Conservation (phyloP, 2,329 filamentous ascomycete genomes). For the Colletotrichum tofieldiae region DNA sequence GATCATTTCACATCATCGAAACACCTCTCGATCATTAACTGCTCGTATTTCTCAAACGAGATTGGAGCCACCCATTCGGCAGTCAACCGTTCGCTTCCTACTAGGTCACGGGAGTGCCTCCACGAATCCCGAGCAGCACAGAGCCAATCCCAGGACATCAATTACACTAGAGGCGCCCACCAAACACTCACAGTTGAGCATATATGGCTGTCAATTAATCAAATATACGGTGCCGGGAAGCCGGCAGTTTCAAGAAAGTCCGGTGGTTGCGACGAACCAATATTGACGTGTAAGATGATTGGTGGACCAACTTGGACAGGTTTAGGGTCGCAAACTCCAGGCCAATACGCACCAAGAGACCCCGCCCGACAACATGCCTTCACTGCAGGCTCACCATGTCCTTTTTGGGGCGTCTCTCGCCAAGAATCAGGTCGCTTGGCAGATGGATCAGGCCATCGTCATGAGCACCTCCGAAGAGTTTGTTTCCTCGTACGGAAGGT, state of each 20-base stretch:
- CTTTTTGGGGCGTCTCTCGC: background rate
- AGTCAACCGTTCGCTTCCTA: background rate
- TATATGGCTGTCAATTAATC: background rate
- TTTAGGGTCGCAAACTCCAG: background rate
- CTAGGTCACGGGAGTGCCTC: no score
- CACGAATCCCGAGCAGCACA: background rate
- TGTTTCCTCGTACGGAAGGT: background rate
- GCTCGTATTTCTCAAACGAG: no score
- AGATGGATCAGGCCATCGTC: conserved; percentile 23
- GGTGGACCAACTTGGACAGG: conserved; percentile 16
- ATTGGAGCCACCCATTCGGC: background rate
- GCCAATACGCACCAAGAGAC: conserved; percentile 17
- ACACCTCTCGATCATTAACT: background rate
- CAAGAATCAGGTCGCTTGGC: conserved; percentile 4
- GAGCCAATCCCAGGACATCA: background rate
- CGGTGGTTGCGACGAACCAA: conserved; percentile 12
- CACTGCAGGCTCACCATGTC: background rate
- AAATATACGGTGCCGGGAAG: background rate
- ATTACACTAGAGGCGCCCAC: background rate
- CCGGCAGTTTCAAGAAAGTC: conserved; percentile 4
- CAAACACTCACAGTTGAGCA: background rate
- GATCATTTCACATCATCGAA: background rate
- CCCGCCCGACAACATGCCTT: conserved; percentile 13
- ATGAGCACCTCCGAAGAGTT: background rate
- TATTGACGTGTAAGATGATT: conserved; percentile 35